These are phyloP conservation scores for Cladosporium sp. DNA, from an alignment of 2,329 filamentous ascomycete genomes.

Conservation along the genomic window DNA sequence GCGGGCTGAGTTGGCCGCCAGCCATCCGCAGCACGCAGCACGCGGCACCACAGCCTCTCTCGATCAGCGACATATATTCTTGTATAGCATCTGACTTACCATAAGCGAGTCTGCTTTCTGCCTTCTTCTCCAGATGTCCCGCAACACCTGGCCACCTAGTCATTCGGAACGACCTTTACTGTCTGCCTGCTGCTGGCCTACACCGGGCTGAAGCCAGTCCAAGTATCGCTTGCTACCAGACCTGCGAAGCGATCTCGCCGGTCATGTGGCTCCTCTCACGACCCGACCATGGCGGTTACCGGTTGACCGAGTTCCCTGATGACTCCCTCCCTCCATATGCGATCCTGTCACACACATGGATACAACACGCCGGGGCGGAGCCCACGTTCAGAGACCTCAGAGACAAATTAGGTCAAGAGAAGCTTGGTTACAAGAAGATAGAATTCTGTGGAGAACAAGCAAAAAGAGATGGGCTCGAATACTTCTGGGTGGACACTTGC, in stretches of 20 bases:
- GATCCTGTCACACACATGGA: background rate
- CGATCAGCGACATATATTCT: background rate
- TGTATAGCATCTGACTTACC: background rate
- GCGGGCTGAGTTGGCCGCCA: background rate
- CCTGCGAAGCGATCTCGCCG: background rate
- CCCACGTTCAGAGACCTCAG: background rate
- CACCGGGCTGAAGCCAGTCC: background rate
- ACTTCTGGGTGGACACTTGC: constrained; percentile 19
- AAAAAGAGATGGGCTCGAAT: constrained; percentile 5
- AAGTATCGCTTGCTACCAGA: background rate
- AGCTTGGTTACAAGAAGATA: background rate
- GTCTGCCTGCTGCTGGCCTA: background rate
- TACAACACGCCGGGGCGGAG: background rate
- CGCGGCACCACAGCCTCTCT: background rate
- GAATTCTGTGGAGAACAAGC: constrained; percentile 6
- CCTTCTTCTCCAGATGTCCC: background rate
- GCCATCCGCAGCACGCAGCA: background rate
- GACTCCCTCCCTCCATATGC: background rate
- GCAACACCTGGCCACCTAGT: background rate
- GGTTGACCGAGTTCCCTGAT: background rate
- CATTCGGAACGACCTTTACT: background rate
- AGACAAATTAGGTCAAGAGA: background rate
- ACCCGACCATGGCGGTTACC: background rate
- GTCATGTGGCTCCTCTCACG: background rate
- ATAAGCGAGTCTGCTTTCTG: background rate